Conservation (phyloP, 2,329 filamentous ascomycete species). For the Trichoderma polysporum region DNA sequence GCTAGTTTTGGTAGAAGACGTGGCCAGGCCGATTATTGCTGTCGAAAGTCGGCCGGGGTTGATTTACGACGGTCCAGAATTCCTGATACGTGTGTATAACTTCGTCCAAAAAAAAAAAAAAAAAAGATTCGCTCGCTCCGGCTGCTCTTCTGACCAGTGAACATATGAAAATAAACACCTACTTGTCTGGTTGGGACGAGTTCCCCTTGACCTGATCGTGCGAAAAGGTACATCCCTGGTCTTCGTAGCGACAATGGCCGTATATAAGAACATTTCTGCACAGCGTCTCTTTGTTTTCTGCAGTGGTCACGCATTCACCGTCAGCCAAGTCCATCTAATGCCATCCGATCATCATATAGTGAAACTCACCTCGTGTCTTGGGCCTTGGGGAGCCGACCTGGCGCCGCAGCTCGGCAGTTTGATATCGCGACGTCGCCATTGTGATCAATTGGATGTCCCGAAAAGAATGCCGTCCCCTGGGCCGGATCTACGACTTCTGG, state of each 20-base stretch:
- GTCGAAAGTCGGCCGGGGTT: too few relatives aligned
- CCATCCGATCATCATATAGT: background rate
- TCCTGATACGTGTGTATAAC: too few relatives aligned
- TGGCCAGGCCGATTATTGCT: too few relatives aligned
- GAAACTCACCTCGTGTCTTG: slow-evolving; percentile 53
- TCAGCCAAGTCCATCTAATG: background rate
- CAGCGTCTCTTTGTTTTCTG: slow-evolving; percentile 83
- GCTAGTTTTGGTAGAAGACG: too few relatives aligned
- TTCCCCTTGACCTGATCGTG: slow-evolving; percentile 70
- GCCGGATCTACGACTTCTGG: slow-evolving; percentile 46
- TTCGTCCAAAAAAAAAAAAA: too few relatives aligned
- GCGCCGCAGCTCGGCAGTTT: slow-evolving; percentile 48
- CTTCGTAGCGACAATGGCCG: slow-evolving; percentile 88
- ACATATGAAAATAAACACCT: slow-evolving; percentile 32
- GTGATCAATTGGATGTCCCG: slow-evolving; percentile 32
- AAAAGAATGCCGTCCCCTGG: slow-evolving; percentile 34
- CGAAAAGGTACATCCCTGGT: slow-evolving; percentile 87
- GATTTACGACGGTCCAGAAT: too few relatives aligned
- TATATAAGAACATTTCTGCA: slow-evolving; percentile 94
- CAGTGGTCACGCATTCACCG: background rate
- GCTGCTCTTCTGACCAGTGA: background rate
- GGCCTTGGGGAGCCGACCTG: slow-evolving; percentile 57
- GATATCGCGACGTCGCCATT: slow-evolving; percentile 50
- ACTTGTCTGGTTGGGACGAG: slow-evolving; percentile 49
- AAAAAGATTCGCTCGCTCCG: too few relatives aligned